These are phyloP conservation scores for Candida suzukii DNA, from an alignment of 805 yeast genomes.

Conservation along the genomic window DNA sequence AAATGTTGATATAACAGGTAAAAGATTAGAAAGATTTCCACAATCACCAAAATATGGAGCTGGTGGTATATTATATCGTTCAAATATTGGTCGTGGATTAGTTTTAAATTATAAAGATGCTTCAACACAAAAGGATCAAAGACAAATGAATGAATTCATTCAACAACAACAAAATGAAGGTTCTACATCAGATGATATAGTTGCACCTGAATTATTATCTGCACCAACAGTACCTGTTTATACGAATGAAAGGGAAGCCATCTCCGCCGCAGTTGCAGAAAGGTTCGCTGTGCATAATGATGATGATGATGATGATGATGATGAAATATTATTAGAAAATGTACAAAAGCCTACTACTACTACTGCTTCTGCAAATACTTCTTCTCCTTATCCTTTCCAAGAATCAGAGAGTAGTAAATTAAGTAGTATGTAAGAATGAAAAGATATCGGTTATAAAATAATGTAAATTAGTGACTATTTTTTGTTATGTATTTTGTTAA, in stretches of 20 bases:
- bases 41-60: constrained; percentile 39
- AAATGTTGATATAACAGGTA: neutral
- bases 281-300: no score
- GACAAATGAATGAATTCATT: neutral
- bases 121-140: neutral
- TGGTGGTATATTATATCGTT: constrained; percentile 26
- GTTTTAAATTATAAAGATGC: constrained; percentile 6
- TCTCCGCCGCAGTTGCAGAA: no score
- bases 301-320: neutral
- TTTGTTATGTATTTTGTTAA: no score
- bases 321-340: neutral
- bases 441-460: no score
- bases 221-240: neutral
- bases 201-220: neutral
- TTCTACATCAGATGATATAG: neutral
- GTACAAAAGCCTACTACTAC: no score
- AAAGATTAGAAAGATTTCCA: constrained; percentile 30
- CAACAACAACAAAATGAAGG: neutral
- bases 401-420: neutral
- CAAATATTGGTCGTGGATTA: constrained; percentile 17
- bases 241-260: no score
- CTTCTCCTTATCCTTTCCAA: neutral
- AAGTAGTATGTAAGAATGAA: neutral
- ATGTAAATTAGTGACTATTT: no score
- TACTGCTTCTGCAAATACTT: neutral